phyloP scores from a whole-genome alignment of 768 basidiomycete genomes.

The Psilocybe cyanescens region DNA sequence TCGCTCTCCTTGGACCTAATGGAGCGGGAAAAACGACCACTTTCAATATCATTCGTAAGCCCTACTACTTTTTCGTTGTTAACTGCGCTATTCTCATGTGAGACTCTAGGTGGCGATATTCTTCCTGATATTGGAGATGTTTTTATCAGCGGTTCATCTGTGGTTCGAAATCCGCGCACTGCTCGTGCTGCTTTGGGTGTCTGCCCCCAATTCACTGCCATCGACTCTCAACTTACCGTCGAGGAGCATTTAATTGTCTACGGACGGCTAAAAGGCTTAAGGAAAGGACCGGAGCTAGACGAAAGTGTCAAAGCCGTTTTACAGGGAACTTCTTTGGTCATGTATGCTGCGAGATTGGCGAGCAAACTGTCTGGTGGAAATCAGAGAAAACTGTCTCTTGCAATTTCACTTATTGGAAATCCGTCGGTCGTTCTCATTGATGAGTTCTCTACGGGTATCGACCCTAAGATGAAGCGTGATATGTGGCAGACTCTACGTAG shows the following conservation, averaged over 20 bases:
- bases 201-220: slow-evolving; percentile 85
- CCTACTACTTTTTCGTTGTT: not conserved
- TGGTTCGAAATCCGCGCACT: slow-evolving; percentile 61
- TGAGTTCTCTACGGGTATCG: slow-evolving; percentile 83
- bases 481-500: slow-evolving; percentile 78
- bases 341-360: slow-evolving; percentile 73
- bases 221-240: slow-evolving; percentile 77
- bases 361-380: slow-evolving; percentile 81
- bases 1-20: slow-evolving; percentile 80
- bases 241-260: slow-evolving; percentile 77
- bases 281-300: slow-evolving; percentile 48
- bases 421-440: slow-evolving; percentile 81
- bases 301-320: slow-evolving; percentile 61
- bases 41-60: slow-evolving; percentile 79
- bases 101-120: slow-evolving; percentile 63
- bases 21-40: slow-evolving; percentile 86
- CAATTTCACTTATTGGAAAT: slow-evolving; percentile 78
- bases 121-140: slow-evolving; percentile 72
- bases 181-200: slow-evolving; percentile 77
- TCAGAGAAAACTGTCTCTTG: slow-evolving; percentile 74
- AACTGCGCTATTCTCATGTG: not conserved
- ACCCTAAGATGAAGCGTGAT: slow-evolving; percentile 82
- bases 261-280: slow-evolving; percentile 73
- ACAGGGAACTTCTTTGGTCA: slow-evolving; percentile 55
- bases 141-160: slow-evolving; percentile 66